Base-by-base conservation (phyloP, 1,284 basidiomycete species). In the Hymenochaete sp. region DNA sequence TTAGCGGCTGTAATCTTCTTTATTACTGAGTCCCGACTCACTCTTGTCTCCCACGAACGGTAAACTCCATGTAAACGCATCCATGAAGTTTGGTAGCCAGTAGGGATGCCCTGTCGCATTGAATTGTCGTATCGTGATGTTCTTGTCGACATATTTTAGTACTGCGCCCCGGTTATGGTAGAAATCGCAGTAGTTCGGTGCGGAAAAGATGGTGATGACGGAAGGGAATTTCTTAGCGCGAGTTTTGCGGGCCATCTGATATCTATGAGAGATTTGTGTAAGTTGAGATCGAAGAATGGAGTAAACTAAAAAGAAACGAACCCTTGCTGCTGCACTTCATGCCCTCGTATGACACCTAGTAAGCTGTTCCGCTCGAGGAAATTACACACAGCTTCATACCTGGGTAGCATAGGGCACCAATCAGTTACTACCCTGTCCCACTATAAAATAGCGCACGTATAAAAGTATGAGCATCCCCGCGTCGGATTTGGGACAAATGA, bases 1-100 rank as follows among this genome's bases (percentile, higher is more conserved):
- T 33, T 42, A 21, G 10, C 10, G 32, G 14, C 14, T 18, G 11
- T 33, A 40, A 16, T 24, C 31, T 28, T 10, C 3, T 6, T 18
- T n/a, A n/a, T n/a, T n/a, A n/a, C 3, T 13, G 11, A 42, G 37
- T 42, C 45, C 18, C 13, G 16, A 72, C 79, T 54, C 60, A 91
- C 92, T 98, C 71, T 98, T 98, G 50, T 92, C 82, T 35, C 95
- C 95, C 2, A 99, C 96, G 60, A 98, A 99, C 0, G 95, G 96
- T 54, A 98, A 67, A 72, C 87, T 92, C 96, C 96, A 98, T 1
- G 95, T 98, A 63, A 99, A 98, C 29, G 90, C 95, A 61, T 98
- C 92, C 88, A 98, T 97, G 57, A 98, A 98, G 67, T 98, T 98
- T 2, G 95, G 95, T 32, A 99, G 68, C 81, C 82, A 86, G 59